Evolutionary conservation across 345 rosid species (phyloP), one percentile per base, ranked within the genome.

Genomic region (Chamaenerion angustifolium): DNA sequence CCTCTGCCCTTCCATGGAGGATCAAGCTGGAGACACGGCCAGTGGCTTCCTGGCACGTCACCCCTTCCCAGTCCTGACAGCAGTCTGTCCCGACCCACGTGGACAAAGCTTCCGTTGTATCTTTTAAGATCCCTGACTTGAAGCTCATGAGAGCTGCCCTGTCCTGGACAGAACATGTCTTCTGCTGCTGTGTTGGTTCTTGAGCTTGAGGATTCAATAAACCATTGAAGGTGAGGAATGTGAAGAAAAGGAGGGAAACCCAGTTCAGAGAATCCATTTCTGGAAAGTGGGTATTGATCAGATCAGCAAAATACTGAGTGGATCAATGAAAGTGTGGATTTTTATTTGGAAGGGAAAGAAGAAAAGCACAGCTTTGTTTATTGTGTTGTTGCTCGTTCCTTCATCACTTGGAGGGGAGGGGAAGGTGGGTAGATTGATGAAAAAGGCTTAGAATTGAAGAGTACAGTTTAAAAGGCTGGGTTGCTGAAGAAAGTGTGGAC

Each of bases 31-130:
- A 71, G 63, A 90, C 94, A 61, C 79, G 73, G 12, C 95, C 95
- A 0, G 86, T 77, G 16, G 71, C 73, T 1, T 75, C 65, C 58
- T 78, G 68, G 57, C 98, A 90, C 58, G 65, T 69, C 55, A 90
- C 85, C 47, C 95, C 98, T 57, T 79, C 95, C 98, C 98, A 90
- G 21, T 81, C 94, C 44, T 70, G 67, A 25, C 94, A 83, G 72
- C 95, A 90, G 41, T 81, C 82, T 48, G 52, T 66, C 18, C 95
- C 92, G 1, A 64, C 63, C 95, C 98, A 90, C 4, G 95, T 79
- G 17, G 74, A 64, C 1, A 86, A 67, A 70, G 64, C 69, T 8
- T 61, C 92, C 0, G 92, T 78, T 23, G 94, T 81, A 68, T 86
- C 98, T 46, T 71, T 49, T 47, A 63, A 35, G 68, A 90, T 86